Evolutionary conservation across 2,329 filamentous ascomycete genomes (phyloP), one percentile per base, ranked within the genome.

Genomic region (Eutypella sp.): DNA sequence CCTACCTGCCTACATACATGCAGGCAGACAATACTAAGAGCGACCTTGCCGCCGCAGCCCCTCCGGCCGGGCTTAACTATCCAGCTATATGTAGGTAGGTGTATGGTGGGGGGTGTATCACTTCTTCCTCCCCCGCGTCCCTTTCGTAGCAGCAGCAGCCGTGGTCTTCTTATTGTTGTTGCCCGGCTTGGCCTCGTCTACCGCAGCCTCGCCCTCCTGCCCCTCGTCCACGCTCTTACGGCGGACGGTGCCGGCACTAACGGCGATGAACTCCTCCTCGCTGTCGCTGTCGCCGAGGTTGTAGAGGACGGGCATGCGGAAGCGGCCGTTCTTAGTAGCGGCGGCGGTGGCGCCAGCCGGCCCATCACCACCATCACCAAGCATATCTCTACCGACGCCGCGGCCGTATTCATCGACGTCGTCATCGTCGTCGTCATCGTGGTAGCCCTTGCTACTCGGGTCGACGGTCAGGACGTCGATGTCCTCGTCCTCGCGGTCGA

Each of bases 251-350:
- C 92, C 92, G 1, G 81, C 79, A 16, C 78, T 81, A 19, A 85
- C 79, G 4, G 78, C 72, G 22, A 85, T 69, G 49, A 84, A 83
- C 61, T 99, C 95, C 58, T 99, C 93, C 61, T 96, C 93, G 61
- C 89, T 96, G 61, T 97, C 93, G 57, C 89, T 96, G 58, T 95
- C 90, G 40, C 90, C 89, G 39, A 97, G 80, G 61, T 96, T 89
- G 52, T 96, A 81, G n/a, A 96, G 69, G 3, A 99, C 88, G 0
- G 93, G 95, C 85, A 99, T 95, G 47, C 82, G 79, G 63, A 96
- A 97, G n/a, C n/a, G n/a, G n/a, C n/a, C n/a, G n/a, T n/a, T n/a
- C n/a, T n/a, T n/a, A n/a, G n/a, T n/a, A n/a, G n/a, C n/a, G n/a
- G n/a, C n/a, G n/a, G n/a, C n/a, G n/a, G n/a, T n/a, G n/a, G n/a